Conservation (phyloP, 2,329 filamentous ascomycete species). For the Fusarium acutatum region DNA sequence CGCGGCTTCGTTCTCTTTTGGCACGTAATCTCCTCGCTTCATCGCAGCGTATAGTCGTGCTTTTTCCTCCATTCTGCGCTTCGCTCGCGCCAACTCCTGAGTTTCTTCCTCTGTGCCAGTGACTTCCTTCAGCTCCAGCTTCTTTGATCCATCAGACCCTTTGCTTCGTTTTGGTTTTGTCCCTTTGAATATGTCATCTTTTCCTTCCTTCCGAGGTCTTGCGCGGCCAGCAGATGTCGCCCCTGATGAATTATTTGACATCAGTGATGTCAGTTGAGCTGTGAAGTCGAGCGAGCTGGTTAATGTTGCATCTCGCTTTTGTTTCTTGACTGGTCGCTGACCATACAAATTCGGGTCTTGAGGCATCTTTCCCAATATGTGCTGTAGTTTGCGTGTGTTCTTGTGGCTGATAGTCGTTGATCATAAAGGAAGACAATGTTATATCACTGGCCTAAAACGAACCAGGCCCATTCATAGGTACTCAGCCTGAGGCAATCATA, state of each 20-base stretch:
- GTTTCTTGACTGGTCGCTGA: conserved; percentile 73
- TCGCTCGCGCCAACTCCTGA: conserved; percentile 74
- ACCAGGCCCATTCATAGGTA: background rate
- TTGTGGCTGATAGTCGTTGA: background rate
- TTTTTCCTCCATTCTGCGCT: conserved; percentile 89
- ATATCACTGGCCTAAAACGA: background rate
- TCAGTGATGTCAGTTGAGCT: conserved; percentile 85
- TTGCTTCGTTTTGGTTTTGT: conserved; percentile 39
- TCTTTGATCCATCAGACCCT: conserved; percentile 51
- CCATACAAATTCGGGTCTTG: conserved; percentile 81
- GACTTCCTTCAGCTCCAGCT: conserved; percentile 61
- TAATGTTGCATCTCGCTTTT: conserved; percentile 74
- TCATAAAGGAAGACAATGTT: background rate
- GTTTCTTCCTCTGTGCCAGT: conserved; percentile 69
- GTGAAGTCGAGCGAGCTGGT: conserved; percentile 83
- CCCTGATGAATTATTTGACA: conserved; percentile 63
- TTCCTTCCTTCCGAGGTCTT: conserved; percentile 58
- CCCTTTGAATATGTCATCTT: conserved; percentile 56
- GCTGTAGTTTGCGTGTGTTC: background rate
- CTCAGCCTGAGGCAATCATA: conserved; percentile 40
- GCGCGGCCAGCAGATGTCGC: conserved; percentile 51
- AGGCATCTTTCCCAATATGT: conserved; percentile 55
- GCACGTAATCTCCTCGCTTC: conserved; percentile 87
- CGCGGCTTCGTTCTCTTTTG: conserved; percentile 69
- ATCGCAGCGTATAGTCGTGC: conserved; percentile 86